phyloP scores from a whole-genome alignment of 306 rosid genomes.

The Rosa persica region DNA sequence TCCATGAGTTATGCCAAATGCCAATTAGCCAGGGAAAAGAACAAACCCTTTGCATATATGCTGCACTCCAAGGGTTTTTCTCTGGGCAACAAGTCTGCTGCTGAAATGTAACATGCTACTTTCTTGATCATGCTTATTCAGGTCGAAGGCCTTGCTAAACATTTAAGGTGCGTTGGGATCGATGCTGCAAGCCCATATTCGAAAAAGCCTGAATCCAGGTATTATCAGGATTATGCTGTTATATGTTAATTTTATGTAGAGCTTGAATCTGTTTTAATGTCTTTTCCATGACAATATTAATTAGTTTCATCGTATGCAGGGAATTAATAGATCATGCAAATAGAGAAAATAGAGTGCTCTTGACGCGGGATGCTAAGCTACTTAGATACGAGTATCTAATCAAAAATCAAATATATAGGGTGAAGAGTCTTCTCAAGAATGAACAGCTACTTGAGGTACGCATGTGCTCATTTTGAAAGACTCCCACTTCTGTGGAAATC shows the following conservation, averaged over 20 bases:
- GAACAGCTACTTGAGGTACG: slow-evolving; percentile 89
- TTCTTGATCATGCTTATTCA: slow-evolving; percentile 37
- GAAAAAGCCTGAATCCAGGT: slow-evolving; percentile 87
- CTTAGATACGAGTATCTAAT: slow-evolving; percentile 67
- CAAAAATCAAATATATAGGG: slow-evolving; percentile 67
- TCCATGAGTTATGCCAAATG: slow-evolving; percentile 19
- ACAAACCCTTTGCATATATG: background rate
- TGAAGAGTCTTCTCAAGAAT: slow-evolving; percentile 84
- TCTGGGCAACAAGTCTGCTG: background rate
- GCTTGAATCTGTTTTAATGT: background rate
- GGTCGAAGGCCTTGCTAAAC: slow-evolving; percentile 98
- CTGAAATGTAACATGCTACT: slow-evolving; percentile 14
- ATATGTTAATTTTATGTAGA: slow-evolving; percentile 7
- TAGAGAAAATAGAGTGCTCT: slow-evolving; percentile 71
- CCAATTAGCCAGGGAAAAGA: background rate
- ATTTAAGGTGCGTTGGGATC: slow-evolving; percentile 87
- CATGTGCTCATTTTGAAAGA: background rate
- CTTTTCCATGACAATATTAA: slow-evolving; percentile 15
- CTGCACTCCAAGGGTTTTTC: slow-evolving; percentile 12
- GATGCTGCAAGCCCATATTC: slow-evolving; percentile 86
- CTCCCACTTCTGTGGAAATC: background rate
- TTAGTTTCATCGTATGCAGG: slow-evolving; percentile 42
- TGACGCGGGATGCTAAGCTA: slow-evolving; percentile 86
- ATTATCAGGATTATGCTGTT: slow-evolving; percentile 15
- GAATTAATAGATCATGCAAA: slow-evolving; percentile 71